Evolutionary conservation across 1,139 yeast genomes (phyloP), one percentile per base, ranked within the genome.

Genomic region (Trichomonascaceae sp.): DNA sequence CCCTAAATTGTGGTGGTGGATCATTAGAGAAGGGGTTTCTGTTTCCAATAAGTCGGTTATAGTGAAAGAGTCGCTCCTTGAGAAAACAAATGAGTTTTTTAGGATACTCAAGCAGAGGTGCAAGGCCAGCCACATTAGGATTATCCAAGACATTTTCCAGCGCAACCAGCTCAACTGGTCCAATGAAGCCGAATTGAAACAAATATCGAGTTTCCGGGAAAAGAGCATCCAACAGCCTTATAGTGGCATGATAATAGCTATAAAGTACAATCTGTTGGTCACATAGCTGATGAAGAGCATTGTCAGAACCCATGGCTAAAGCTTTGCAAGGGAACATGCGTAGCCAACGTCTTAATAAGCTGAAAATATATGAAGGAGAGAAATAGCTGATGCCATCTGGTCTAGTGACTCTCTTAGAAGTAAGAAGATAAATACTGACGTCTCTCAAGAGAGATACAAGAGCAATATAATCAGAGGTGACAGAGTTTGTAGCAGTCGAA

Each of bases 121-220:
- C 44, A 49, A 41, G 32, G 38, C 43, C 22, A 17, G 51, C 57
- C 30, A 62, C 60, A 1, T 59, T 56, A 1, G 53, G 49, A 3
- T 58, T 53, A 18, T 24, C 53, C 18, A 46, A 24, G 15, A 63
- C 57, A 51, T 57, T 57, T 43, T 63, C 66, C 45, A 60, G 50
- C 4, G 68, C 70, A 45, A 66, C 67, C 46, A 67, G 58, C 18
- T 66, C 70, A 18, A 67, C 63, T 6, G 71, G 70, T 3, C 74
- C 75, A 54, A 66, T 65, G 58, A 72, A 72, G 0, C 74, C 71
- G 56, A 66, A 65, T 45, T 70, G 66, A 60, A 70, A 72, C 46
- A 70, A 65, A 56, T 72, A 73, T 20, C 74, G 60, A 5, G 67
- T 67, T 56, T 72, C 76, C n/a, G 75, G 71, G 57, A 71, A 71